Conservation (phyloP, 2,329 filamentous ascomycete genomes). For the Botryotinia calthae region DNA sequence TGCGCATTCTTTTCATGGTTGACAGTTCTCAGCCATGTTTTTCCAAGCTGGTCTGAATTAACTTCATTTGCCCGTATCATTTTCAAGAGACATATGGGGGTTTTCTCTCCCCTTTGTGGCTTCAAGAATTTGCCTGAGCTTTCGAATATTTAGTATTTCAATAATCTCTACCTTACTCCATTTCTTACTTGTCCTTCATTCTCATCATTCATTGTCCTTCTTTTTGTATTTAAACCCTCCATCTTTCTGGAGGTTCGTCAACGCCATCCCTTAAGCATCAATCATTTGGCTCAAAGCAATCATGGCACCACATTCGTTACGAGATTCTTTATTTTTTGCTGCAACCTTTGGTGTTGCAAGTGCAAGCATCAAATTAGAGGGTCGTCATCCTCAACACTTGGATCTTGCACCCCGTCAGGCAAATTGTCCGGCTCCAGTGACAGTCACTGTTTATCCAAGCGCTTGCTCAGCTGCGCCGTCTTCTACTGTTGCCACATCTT, state of each 20-base stretch:
- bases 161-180: slow-evolving; percentile 4
- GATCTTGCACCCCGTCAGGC: background rate
- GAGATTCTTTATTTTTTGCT: slow-evolving; percentile 13
- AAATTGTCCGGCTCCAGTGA: slow-evolving; percentile 2
- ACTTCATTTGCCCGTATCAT: background rate
- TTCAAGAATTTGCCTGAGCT: background rate
- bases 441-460: slow-evolving; percentile 3
- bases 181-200: slow-evolving; percentile 1
- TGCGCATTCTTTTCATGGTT: background rate
- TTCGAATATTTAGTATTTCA: slow-evolving; percentile 19
- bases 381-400: background rate
- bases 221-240: slow-evolving; percentile 13
- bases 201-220: slow-evolving; percentile 4
- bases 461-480: background rate
- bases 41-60: slow-evolving; percentile 5
- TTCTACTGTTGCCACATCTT: background rate
- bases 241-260: slow-evolving; percentile 1
- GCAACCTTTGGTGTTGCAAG: slow-evolving; percentile 18
- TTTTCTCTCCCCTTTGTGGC: background rate
- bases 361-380: slow-evolving; percentile 19
- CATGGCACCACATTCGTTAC: slow-evolving; percentile 20
- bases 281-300: slow-evolving; percentile 17
- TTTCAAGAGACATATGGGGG: background rate
- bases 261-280: slow-evolving; percentile 18
- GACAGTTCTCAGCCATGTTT: background rate